Base-by-base conservation (phyloP, 164 flowering plant genomes). In the Aristolochia contorta region DNA sequence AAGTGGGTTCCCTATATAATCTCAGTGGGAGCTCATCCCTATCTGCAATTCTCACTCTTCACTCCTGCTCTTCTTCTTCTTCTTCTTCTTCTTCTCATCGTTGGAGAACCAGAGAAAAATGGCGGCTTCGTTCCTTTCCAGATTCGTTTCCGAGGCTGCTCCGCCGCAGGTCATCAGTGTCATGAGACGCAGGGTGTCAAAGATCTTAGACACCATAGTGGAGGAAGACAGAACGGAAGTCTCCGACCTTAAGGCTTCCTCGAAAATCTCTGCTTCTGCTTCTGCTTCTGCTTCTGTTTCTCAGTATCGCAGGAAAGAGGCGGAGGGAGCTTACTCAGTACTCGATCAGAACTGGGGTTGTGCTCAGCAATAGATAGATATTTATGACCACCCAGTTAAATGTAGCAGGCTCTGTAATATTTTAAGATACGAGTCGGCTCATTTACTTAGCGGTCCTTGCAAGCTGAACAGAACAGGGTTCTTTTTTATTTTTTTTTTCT, bases 161-260 rank as follows among this genome's bases (percentile, higher is more conserved):
- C 83, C 86, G 18, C 78, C 82, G n/a, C 82, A 79, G 48, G 71
- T 72, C 59, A 69, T 79, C 1, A 72, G 53, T 49, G 78, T 79
- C 16, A 71, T 74, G 76, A 78, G 83, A 75, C 70, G 56, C 4
- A 61, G 79, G 58, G 67, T 80, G 6, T 70, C 74, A 2, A 77
- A 76, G 69, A 74, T 76, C 75, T 33, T 82, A 64, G 86, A 82
- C 48, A 78, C 83, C 8, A 82, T 82, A 32, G 72, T 5, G 23
- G 83, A 81, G 63, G 85, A 81, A 64, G 83, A 79, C 16, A 68
- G 70, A 56, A 75, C 13, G 12, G 58, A 56, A 12, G 43, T 30
- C 16, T 15, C 43, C 4, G 43, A 56, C 6, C 18, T 33, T 25
- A 0, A 10, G 16, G 23, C 20, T 16, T 14, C 58, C 16, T 56